phyloP scores from a whole-genome alignment of 1,139 yeast species.

The Debaryomyces coudertii region DNA sequence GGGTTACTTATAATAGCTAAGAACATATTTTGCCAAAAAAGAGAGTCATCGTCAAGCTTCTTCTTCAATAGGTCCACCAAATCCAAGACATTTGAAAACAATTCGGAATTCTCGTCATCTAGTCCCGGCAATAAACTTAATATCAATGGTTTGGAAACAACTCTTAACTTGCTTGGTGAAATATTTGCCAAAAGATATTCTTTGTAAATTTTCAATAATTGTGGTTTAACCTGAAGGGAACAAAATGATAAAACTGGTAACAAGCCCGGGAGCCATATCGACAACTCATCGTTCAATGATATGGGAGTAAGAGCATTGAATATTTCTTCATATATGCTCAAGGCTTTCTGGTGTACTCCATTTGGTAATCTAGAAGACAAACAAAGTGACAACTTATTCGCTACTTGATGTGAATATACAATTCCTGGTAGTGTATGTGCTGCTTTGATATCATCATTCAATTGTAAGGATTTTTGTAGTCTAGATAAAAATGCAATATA shows the following conservation, averaged over 20 bases:
- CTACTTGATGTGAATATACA: constrained; percentile 44
- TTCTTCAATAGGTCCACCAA: constrained; percentile 62
- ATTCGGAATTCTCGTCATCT: constrained; percentile 90
- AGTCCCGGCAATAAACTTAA: constrained; percentile 82
- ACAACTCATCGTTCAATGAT: constrained; percentile 52
- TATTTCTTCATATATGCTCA: constrained; percentile 72
- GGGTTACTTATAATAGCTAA: constrained; percentile 74
- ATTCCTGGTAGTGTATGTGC: constrained; percentile 51
- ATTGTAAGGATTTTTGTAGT: constrained; percentile 66
- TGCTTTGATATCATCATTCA: constrained; percentile 33
- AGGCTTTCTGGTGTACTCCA: constrained; percentile 90
- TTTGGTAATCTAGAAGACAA: constrained; percentile 81
- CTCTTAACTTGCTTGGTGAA: constrained; percentile 50
- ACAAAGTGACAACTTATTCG: constrained; percentile 61
- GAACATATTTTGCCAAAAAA: constrained; percentile 87
- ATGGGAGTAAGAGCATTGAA: constrained; percentile 62
- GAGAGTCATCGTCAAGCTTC: constrained; percentile 66
- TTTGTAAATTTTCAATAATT: constrained; percentile 62
- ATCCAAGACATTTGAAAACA: constrained; percentile 61
- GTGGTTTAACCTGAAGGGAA: constrained; percentile 83
- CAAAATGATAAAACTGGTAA: constrained; percentile 86
- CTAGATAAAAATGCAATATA: constrained; percentile 86
- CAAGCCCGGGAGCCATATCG: constrained; percentile 87
- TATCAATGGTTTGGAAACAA: constrained; percentile 67
- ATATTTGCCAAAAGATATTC: constrained; percentile 55